Evolutionary conservation across 2,329 filamentous ascomycete species (phyloP), one percentile per base, ranked within the genome.

Genomic region (Talaromyces albobiverticillius): DNA sequence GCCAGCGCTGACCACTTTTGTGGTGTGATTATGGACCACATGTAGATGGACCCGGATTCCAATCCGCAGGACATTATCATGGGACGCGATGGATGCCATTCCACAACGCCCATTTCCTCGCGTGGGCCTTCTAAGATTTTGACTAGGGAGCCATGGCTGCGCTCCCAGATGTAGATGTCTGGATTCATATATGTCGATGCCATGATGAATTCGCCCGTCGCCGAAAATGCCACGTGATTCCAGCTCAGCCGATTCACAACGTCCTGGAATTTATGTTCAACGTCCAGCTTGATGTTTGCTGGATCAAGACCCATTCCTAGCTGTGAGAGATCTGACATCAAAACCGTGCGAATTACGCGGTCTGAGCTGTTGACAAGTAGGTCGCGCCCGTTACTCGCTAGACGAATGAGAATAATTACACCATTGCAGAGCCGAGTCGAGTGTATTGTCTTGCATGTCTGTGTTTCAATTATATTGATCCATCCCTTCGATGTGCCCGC

Each of bases 141-240:
- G 51, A 96, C 92, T 54, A 99, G 76, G 71, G 90, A 96, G 48
- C 94, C 94, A 65, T 95, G 90, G 53, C 87, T 88, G 52, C 94
- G 85, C 74, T 99, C 94, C 94, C 93, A 97, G 25, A 97, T 92
- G 72, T 97, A 97, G 59, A 99, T 89, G 72, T 99, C 93, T 64
- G 96, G 92, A 66, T 99, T 99, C 79, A 97, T 97, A 71, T 91
- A 96, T 2, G 94, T 97, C 23, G 91, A 95, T 0, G 95, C 94
- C 22, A 91, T 91, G 38, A 99, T 91, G 68, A 97, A 97, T 72
- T 99, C 94, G 50, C 91, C 92, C 0, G 89, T 94, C 1, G 90
- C 88, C 65, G 90, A 95, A 70, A 99, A 97, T 0, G 92, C 91
- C 55, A 96, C 92, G 66, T 96, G 91, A 66, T 97, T 99, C 94